These are phyloP conservation scores for Rhipidocladum racemiflorum DNA, from an alignment of 176 grass and related monocot species.

Conservation along the genomic window DNA sequence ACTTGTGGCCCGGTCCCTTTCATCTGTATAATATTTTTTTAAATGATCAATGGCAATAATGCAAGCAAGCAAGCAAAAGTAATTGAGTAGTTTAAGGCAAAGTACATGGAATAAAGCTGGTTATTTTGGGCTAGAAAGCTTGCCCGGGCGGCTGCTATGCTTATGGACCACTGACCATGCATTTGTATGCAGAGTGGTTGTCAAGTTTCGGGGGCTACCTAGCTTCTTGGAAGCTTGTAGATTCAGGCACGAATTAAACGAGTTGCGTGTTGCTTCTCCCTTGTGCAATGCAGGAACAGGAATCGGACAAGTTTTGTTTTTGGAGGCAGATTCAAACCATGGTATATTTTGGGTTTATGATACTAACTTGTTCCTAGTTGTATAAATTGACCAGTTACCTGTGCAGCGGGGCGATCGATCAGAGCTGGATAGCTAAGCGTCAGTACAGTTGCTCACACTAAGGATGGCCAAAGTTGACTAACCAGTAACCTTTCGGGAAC, in stretches of 20 bases:
- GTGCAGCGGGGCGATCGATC: background rate
- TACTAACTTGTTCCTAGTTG: background rate
- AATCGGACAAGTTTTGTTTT: too few relatives aligned
- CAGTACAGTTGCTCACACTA: background rate
- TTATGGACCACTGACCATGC: background rate
- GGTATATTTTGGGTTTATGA: background rate
- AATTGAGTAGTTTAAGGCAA: background rate
- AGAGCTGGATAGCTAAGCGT: background rate
- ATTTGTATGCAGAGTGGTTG: background rate
- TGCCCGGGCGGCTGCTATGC: background rate
- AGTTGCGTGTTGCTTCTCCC: background rate
- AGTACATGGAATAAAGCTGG: background rate
- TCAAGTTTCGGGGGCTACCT: background rate
- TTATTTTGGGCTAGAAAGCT: background rate
- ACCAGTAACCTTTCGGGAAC: background rate
- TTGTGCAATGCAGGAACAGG: background rate
- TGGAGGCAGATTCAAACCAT: background rate
- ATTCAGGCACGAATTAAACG: constrained; percentile 16
- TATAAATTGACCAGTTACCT: background rate
- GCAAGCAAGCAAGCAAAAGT: background rate
- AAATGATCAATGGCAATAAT: background rate
- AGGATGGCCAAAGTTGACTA: background rate
- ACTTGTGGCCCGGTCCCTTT: background rate
- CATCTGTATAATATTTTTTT: background rate
- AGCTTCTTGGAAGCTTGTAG: background rate